Percentiles rank a stretch among this genome's conserved stretches.
Conservation (phyloP, 1,284 basidiomycete species). For the Sporisorium exsertum region DNA sequence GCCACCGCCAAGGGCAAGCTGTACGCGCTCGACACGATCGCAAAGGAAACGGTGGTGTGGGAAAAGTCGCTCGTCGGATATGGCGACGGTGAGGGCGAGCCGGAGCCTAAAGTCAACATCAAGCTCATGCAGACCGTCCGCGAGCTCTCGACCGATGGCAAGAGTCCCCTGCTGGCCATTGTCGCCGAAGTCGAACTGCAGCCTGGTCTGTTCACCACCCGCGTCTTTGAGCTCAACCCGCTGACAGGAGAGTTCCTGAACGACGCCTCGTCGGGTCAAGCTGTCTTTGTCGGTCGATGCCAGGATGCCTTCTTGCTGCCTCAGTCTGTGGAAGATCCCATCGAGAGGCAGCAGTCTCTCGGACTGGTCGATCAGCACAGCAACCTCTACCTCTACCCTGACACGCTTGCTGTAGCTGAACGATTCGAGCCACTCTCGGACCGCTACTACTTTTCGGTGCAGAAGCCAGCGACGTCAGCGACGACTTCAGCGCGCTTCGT, state of each 20-base stretch:
- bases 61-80: constrained; percentile 66
- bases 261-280: constrained; percentile 41
- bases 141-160: constrained; percentile 50
- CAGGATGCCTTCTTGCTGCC: constrained; percentile 58
- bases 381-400: constrained; percentile 67
- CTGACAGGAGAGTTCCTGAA: constrained; percentile 60
- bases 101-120: constrained; percentile 54
- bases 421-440: constrained; percentile 42
- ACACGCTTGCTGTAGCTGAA: constrained; percentile 43
- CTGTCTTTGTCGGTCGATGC: constrained; percentile 50
- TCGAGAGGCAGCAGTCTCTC: constrained; percentile 72
- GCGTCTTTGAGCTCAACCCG: constrained; percentile 65
- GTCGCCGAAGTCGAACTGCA: constrained; percentile 60
- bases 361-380: constrained; percentile 75
- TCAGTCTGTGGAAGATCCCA: constrained; percentile 40
- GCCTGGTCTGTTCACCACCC: constrained; percentile 47
- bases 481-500: constrained; percentile 24
- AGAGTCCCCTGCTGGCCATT: constrained; percentile 54
- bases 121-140: constrained; percentile 59
- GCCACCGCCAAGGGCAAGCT: constrained; percentile 81
- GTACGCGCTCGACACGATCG: constrained; percentile 84
- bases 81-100: constrained; percentile 60
- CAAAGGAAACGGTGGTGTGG: constrained; percentile 67
- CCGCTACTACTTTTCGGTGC: constrained; percentile 43
- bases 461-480: constrained; percentile 7